Conservation (phyloP, 2,329 filamentous ascomycete genomes). For the Phoma sp. region DNA sequence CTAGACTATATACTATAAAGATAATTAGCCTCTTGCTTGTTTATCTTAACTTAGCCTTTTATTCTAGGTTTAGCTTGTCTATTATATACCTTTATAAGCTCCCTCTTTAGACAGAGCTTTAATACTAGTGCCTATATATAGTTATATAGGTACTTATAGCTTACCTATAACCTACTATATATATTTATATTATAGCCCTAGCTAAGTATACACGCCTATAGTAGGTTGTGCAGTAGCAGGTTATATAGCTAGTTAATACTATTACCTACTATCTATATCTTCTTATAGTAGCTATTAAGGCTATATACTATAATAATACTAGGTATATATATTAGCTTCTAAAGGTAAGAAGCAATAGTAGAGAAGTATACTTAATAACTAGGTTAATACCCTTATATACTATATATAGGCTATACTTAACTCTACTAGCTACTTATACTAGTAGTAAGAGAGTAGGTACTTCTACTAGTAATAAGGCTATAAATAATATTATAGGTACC, state of each 20-base stretch:
- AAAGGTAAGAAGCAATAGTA: no score
- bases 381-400: neutral
- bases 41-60: slow-evolving; percentile 25
- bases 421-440: neutral
- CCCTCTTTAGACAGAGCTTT: slow-evolving; percentile 39
- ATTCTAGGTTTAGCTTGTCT: neutral
- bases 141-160: slow-evolving; percentile 44
- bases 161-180: slow-evolving; percentile 29
- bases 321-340: no score
- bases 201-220: slow-evolving; percentile 42
- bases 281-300: slow-evolving; percentile 30
- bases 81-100: slow-evolving; percentile 30
- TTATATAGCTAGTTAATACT: slow-evolving; percentile 32
- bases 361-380: slow-evolving; percentile 13
- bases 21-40: slow-evolving; percentile 41
- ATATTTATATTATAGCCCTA: slow-evolving; percentile 49
- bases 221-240: slow-evolving; percentile 34
- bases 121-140: slow-evolving; percentile 44
- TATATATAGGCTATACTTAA: neutral
- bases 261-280: slow-evolving; percentile 33
- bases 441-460: neutral
- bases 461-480: no score
- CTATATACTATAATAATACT: slow-evolving; percentile 36
- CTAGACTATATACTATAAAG: slow-evolving; percentile 45
- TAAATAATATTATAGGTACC: no score